Conservation (phyloP, 768 basidiomycete species). For the Tricholoma matsutake region DNA sequence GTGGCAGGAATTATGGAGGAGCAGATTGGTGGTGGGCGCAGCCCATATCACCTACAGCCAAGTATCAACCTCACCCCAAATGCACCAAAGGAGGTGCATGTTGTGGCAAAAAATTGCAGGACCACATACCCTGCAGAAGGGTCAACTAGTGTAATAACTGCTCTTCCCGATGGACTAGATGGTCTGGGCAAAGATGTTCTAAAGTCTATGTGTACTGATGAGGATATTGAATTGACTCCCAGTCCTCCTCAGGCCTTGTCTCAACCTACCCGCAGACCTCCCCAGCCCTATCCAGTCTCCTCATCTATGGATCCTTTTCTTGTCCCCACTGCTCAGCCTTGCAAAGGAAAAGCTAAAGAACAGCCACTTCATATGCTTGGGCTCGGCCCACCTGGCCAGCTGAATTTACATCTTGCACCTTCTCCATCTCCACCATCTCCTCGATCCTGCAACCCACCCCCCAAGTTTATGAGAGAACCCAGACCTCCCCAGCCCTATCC, state of each 20-base stretch:
- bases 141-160: too few relatives aligned
- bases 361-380: not conserved
- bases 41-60: not conserved
- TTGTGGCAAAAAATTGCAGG: not conserved
- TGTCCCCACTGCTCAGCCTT: not conserved
- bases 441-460: not conserved
- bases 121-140: not conserved
- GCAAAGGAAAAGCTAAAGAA: not conserved
- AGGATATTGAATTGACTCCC: not conserved
- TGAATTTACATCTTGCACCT: not conserved
- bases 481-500: too few relatives aligned
- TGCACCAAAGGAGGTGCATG: not conserved
- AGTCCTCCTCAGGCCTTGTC: not conserved
- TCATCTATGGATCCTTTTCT: not conserved
- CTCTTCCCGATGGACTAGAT: conserved; percentile 1
- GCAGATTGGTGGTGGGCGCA: not conserved
- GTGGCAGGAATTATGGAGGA: not conserved
- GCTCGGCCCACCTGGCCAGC: not conserved
- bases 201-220: not conserved
- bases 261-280: too few relatives aligned
- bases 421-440: not conserved
- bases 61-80: not conserved
- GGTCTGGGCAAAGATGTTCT: not conserved
- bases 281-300: too few relatives aligned
- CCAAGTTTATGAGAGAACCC: too few relatives aligned